Evolutionary conservation across 1,284 basidiomycete genomes (phyloP).

Genomic region (Marasmius tenuissimus): DNA sequence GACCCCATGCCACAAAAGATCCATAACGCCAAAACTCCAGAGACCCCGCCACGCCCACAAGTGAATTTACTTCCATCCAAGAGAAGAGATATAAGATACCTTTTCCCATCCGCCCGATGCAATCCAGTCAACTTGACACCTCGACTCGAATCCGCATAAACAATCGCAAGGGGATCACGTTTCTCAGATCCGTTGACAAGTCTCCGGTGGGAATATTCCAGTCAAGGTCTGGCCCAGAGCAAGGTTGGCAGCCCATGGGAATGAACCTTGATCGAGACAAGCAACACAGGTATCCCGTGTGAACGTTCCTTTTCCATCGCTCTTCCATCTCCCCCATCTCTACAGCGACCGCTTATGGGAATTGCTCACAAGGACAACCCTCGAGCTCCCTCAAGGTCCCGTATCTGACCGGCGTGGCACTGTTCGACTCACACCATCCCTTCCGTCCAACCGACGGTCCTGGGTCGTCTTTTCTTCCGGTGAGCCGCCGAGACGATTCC

Average conservation of each 20-base stretch:
- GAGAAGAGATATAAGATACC: not conserved
- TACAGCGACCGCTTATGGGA: too few relatives aligned
- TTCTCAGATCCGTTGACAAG: conserved; percentile 7
- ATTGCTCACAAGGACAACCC: too few relatives aligned
- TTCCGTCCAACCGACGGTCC: too few relatives aligned
- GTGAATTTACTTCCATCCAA: not conserved
- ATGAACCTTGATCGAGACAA: not conserved
- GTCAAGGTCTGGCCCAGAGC: not conserved
- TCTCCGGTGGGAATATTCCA: conserved; percentile 9
- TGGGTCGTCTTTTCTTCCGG: too few relatives aligned
- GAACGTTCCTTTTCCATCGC: conserved; percentile 1
- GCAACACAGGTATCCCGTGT: conserved; percentile 2
- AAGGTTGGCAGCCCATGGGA: conserved; percentile 15
- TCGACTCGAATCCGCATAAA: not conserved
- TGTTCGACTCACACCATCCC: too few relatives aligned
- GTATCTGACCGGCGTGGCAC: too few relatives aligned
- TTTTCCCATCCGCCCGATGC: not conserved
- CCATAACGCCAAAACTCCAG: not conserved
- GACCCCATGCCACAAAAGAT: not conserved
- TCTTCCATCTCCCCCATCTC: too few relatives aligned
- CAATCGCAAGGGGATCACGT: not conserved
- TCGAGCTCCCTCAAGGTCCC: not conserved
- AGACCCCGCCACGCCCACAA: not conserved
- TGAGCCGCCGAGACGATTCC: too few relatives aligned
- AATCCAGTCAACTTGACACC: not conserved